Percentiles rank a stretch among this genome's conserved stretches.
phyloP scores from a whole-genome alignment of 2,329 filamentous ascomycete species.

The Fusarium redolens region DNA sequence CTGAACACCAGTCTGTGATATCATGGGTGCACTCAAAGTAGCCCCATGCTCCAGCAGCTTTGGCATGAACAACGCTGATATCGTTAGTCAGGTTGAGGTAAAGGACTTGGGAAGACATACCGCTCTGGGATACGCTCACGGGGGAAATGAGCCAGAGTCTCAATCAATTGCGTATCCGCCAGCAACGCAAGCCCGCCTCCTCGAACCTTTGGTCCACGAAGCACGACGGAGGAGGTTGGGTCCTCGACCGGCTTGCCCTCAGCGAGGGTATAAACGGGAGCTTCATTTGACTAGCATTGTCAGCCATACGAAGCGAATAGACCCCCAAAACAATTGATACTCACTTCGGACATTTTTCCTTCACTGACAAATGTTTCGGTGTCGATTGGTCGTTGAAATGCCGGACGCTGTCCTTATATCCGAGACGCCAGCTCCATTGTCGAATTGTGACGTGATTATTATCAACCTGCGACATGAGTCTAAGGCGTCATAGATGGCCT shows the following conservation, averaged over 20 bases:
- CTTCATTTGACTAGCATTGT: neutral
- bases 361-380: neutral
- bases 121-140: conserved; percentile 5
- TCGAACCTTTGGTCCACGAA: neutral
- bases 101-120: neutral
- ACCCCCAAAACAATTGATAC: neutral
- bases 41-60: conserved; percentile 9
- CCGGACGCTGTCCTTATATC: neutral
- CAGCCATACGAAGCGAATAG: neutral
- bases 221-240: neutral
- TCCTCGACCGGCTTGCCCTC: conserved; percentile 5
- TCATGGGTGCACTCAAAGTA: conserved; percentile 6
- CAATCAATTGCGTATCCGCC: conserved; percentile 8
- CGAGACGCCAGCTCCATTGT: neutral
- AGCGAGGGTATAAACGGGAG: conserved; percentile 1
- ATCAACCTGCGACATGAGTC: neutral
- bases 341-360: neutral
- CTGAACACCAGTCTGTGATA: conserved; percentile 11
- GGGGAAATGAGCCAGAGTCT: conserved; percentile 3
- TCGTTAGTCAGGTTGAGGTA: neutral
- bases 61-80: conserved; percentile 5
- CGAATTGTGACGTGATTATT: conserved; percentile 11
- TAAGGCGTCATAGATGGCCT: neutral
- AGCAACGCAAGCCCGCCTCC: neutral
- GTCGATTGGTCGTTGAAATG: neutral